Evolutionary conservation across 768 basidiomycete species (phyloP), one percentile per base, ranked within the genome.

Genomic region (Termitomyces sp.): DNA sequence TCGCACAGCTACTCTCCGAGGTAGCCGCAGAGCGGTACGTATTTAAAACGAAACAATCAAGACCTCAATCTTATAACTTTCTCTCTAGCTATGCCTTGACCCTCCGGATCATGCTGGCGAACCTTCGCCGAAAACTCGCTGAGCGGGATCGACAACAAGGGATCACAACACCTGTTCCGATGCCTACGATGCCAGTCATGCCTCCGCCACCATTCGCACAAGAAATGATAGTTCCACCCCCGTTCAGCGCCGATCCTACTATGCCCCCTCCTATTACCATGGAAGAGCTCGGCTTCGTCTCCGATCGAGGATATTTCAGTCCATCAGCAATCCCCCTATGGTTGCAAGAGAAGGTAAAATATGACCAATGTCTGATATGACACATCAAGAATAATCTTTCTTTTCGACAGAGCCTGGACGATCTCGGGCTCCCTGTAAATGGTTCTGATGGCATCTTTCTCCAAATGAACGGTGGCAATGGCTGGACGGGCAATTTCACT

Each of bases 381-480:
- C 48, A 6, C 54, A 19, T 21, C 3, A 38, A 23, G 51, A 51
- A 23, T 17, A 35, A 17, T 48, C 30, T 51, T 46, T 21, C 40
- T 47, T 35, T 56, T 45, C 57, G 56, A 49, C 71, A 96, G 91
- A 94, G 84, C 66, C 73, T 95, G 61, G 84, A 86, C 15, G 94
- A 98, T 69, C 83, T 98, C 14, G 92, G 94, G 15, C 74, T 97
- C 53, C 94, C 94, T n/a, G 77, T 85, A 38, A 94, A 94, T 63
- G 94, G 94, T 44, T 89, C 87, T 3, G 94, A 98, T 63, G 91
- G 88, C 12, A 87, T 96, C 52, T 95, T 98, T 73, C 70, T 95
- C 60, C 84, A 87, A 62, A 79, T 89, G 73, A 78, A 78, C 44
- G 83, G 82, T 51, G 67, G 80, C 41, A 87, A 83, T 58, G 89